These are phyloP conservation scores for Tuber borchii DNA, from an alignment of 495 filamentous ascomycete species.

Conservation along the genomic window DNA sequence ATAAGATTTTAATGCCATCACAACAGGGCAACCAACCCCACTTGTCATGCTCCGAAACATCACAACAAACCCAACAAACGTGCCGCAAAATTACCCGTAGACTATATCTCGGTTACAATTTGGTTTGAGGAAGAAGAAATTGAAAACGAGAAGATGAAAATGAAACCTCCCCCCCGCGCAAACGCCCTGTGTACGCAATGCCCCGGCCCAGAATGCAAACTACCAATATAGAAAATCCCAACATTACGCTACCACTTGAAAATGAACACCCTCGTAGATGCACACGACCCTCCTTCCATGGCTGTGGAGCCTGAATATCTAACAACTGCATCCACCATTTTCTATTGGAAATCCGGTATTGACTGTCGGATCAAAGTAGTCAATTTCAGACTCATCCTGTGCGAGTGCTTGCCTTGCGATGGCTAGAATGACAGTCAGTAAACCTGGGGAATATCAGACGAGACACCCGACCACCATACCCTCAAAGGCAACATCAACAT, in stretches of 20 bases:
- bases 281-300: not conserved
- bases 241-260: not conserved
- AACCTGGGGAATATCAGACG: not conserved
- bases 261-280: not conserved
- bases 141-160: not conserved
- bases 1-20: not conserved
- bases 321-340: slow-evolving; percentile 68
- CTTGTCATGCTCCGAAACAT: not conserved
- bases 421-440: slow-evolving; percentile 49
- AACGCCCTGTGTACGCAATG: slow-evolving; percentile 3
- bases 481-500: slow-evolving; percentile 97
- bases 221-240: not conserved
- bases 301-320: not conserved
- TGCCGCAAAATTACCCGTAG: not conserved
- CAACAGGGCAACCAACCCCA: not conserved
- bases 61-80: not conserved
- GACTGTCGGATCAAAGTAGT: slow-evolving; percentile 89
- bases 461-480: slow-evolving; percentile 49
- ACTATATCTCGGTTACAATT: not conserved
- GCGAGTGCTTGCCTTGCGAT: slow-evolving; percentile 88
- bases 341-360: slow-evolving; percentile 89
- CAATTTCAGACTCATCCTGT: slow-evolving; percentile 86
- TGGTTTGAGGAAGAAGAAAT: not conserved
- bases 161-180: not conserved
- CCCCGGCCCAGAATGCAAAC: slow-evolving; percentile 4